phyloP scores from a whole-genome alignment of 345 rosid genomes.

The Syzygium jambos region DNA sequence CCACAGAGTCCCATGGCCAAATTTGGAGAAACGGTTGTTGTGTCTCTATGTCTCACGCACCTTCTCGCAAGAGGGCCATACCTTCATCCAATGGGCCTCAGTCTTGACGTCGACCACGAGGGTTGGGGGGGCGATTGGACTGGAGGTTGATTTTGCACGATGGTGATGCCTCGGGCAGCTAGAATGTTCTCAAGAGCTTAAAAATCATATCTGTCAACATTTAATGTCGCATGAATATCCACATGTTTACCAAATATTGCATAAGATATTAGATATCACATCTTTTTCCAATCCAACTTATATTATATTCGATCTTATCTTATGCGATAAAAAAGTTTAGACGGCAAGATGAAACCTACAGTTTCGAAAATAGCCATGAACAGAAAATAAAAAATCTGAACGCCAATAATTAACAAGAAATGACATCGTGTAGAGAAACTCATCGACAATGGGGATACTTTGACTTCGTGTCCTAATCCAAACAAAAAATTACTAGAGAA shows the following conservation, averaged over 20 bases:
- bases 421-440: neutral
- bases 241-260: neutral
- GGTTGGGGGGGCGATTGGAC: neutral
- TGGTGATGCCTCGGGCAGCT: neutral
- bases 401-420: neutral
- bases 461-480: neutral
- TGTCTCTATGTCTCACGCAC: neutral
- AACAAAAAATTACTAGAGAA: neutral
- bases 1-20: neutral
- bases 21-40: fast-evolving
- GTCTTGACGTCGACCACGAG: neutral
- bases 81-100: neutral
- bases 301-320: neutral
- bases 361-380: neutral
- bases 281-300: neutral
- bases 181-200: neutral
- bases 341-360: neutral
- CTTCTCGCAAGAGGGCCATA: neutral
- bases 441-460: neutral
- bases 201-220: neutral
- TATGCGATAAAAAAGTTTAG: neutral
- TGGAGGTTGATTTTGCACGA: too few relatives aligned
- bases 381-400: neutral
- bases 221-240: fast-evolving
- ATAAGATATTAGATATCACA: neutral